A percentile compares a stretch with the other conserved stretches of the same genome.
Evolutionary conservation across 441 rosid genomes (phyloP).

Genomic region (Corymbia citriodora): DNA sequence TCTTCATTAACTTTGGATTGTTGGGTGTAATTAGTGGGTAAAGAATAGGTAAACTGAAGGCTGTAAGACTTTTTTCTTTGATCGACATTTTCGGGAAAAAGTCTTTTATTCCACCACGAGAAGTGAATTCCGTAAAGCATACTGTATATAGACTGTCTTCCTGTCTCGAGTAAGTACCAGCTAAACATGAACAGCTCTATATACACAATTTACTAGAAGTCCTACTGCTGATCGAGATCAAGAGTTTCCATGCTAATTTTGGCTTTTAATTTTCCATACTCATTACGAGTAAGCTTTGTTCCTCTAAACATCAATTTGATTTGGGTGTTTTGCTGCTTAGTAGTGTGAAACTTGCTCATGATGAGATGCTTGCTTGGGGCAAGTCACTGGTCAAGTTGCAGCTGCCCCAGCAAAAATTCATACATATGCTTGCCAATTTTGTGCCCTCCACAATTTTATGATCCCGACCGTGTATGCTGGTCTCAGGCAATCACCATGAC

Average conservation of each 20-base stretch:
- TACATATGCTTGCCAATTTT: too few relatives aligned
- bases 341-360: not conserved
- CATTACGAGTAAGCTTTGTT: not conserved
- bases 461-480: too few relatives aligned
- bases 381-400: not conserved
- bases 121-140: not conserved
- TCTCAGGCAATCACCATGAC: too few relatives aligned
- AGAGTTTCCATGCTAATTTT: not conserved
- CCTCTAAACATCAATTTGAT: not conserved
- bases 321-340: not conserved
- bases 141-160: not conserved
- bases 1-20: too few relatives aligned
- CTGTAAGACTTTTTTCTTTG: too few relatives aligned
- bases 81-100: not conserved
- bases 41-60: too few relatives aligned
- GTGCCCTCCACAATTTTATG: too few relatives aligned
- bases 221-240: not conserved
- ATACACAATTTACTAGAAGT: not conserved
- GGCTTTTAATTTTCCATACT: not conserved
- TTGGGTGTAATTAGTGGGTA: too few relatives aligned
- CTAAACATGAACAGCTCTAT: not conserved
- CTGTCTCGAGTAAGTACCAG: not conserved
- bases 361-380: not conserved
- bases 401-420: not conserved
- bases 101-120: not conserved